Percentiles rank a stretch among this genome's conserved stretches.
phyloP scores from a whole-genome alignment of 2,329 filamentous ascomycete species.

The Exophiala sp. region DNA sequence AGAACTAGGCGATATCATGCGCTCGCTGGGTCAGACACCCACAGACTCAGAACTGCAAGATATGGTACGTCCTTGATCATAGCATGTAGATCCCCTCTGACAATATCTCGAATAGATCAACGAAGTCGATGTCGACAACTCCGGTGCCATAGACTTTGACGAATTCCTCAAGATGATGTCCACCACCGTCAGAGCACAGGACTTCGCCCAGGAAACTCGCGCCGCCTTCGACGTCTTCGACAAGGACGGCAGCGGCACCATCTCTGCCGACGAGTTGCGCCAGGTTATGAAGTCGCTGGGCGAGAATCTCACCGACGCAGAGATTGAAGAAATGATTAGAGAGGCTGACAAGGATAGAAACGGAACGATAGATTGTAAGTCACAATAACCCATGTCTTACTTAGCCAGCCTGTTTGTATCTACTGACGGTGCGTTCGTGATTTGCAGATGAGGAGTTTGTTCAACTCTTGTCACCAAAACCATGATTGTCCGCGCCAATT shows the following conservation, averaged over 20 bases:
- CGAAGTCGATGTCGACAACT: conserved; percentile 63
- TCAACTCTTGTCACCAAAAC: conserved; percentile 27
- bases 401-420: not conserved
- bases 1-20: conserved; percentile 63
- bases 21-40: conserved; percentile 61
- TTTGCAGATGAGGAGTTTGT: conserved; percentile 28
- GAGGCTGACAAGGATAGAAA: conserved; percentile 64
- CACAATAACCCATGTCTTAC: not conserved
- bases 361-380: conserved; percentile 62
- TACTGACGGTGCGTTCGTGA: not conserved
- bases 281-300: conserved; percentile 63
- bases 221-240: conserved; percentile 65
- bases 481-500: not conserved
- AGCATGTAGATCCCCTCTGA: not conserved
- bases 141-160: conserved; percentile 63
- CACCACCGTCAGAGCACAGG: conserved; percentile 58
- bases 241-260: conserved; percentile 63
- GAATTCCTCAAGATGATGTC: conserved; percentile 67
- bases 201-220: conserved; percentile 62
- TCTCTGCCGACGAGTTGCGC: conserved; percentile 60
- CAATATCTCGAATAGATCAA: conserved; percentile 45
- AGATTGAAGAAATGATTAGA: conserved; percentile 64
- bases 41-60: conserved; percentile 62
- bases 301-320: conserved; percentile 61
- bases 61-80: conserved; percentile 38